phyloP scores from a whole-genome alignment of 345 rosid species.

The Melaleuca alternifolia region DNA sequence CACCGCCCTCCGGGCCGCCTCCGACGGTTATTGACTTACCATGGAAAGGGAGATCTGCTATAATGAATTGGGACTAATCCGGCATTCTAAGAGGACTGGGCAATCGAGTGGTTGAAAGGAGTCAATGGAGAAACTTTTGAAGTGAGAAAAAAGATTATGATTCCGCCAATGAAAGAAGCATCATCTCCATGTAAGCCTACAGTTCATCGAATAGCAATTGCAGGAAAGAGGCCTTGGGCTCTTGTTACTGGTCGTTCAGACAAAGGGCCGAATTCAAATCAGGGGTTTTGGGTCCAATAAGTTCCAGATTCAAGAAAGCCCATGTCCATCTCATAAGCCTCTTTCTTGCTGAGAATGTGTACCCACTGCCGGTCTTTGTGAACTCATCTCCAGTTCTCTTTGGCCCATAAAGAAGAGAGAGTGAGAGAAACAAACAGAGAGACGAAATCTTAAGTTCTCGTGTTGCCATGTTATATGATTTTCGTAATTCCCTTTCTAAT shows the following conservation, averaged over 20 bases:
- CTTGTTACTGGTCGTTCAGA: fast-evolving
- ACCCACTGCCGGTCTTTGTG: not conserved
- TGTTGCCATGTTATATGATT: not conserved
- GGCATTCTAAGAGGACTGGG: not conserved
- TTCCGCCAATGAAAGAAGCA: not conserved
- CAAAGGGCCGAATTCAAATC: not conserved
- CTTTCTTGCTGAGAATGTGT: not conserved
- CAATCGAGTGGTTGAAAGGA: too few species aligned
- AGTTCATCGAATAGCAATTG: not conserved
- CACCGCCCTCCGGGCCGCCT: not conserved
- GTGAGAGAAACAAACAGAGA: not conserved
- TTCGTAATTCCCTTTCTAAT: not conserved
- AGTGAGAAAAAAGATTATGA: not conserved
- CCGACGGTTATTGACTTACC: not conserved
- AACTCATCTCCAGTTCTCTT: not conserved
- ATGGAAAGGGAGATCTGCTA: not conserved
- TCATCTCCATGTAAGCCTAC: not conserved
- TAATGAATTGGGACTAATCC: not conserved
- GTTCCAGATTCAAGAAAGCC: not conserved
- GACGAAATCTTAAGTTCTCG: not conserved
- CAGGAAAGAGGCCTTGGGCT: not conserved
- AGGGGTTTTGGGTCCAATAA: not conserved
- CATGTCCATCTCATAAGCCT: not conserved
- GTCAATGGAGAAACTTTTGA: not conserved
- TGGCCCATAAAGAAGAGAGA: not conserved